Evolutionary conservation across 257 asterid genomes (phyloP), one percentile per base, ranked within the genome.

Genomic region (Apocynum venetum): DNA sequence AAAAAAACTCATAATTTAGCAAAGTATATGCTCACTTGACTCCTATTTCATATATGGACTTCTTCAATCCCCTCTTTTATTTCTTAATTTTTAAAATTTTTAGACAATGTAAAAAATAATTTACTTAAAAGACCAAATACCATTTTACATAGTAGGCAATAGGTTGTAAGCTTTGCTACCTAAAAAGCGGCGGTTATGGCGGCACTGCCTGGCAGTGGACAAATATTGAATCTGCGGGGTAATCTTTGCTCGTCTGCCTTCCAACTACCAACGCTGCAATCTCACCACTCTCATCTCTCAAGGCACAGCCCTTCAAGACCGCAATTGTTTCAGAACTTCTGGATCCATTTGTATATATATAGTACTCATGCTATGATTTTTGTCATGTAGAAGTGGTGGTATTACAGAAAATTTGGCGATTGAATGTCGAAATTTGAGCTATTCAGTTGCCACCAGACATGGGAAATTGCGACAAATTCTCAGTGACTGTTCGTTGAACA

Each of bases 401-500:
- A 77, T 52, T 8, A n/a, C 85, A 20, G 88, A 83, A 12, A 80
- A 76, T 75, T 66, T 81, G 61, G 96, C 98, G 2, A 84, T 92
- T 20, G 90, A 90, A 3, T 89, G 94, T 84, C 85, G 82, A 60
- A 89, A 89, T 70, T 90, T 94, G 72, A 84, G 87, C 84, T 94
- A 86, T 84, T 85, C 97, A 1, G 78, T 84, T 17, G 76, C 77
- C 19, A 84, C 84, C 15, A 86, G 85, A 57, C 88, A 88, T 70
- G 96, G 96, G 48, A 86, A 77, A 64, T 20, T 66, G 12, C 56
- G 87, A 36, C 91, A 92, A n/a, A 89, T 93, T 77, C 91, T 93
- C 71, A 88, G 88, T 31, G 92, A 91, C 79, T 94, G 98, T 82
- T 89, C 96, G 35, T 82, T 94, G 63, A 74, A 78, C 80, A 85